Conservation (phyloP, 164 flowering plant genomes). For the Paratinospora sagittata region DNA sequence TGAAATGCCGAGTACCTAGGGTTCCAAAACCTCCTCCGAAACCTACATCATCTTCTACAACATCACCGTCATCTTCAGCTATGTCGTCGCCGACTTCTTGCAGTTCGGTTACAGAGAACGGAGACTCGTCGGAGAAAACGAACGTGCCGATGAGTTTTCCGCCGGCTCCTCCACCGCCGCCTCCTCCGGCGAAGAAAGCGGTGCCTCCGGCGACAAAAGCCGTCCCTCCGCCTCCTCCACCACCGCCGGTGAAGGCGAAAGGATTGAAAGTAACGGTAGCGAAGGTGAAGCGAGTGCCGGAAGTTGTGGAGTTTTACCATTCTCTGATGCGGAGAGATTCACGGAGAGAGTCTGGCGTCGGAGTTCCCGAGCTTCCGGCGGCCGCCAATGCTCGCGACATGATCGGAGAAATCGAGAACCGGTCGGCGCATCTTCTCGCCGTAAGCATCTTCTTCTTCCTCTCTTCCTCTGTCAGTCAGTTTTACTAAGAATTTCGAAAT, state of each 20-base stretch:
- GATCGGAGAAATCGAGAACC: slow-evolving; percentile 98
- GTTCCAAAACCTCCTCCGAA: slow-evolving; percentile 74
- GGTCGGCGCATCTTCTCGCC: slow-evolving; percentile 80
- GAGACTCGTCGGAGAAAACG: not conserved
- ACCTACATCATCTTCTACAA: slow-evolving; percentile 27
- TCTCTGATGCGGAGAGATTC: slow-evolving; percentile 86
- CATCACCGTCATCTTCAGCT: slow-evolving; percentile 18
- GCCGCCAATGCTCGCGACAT: slow-evolving; percentile 69
- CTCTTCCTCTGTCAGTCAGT: not conserved
- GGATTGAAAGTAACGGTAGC: slow-evolving; percentile 26
- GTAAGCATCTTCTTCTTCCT: slow-evolving; percentile 38
- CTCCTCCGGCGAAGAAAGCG: slow-evolving; percentile 10
- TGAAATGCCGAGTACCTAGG: slow-evolving; percentile 46
- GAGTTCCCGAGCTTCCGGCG: slow-evolving; percentile 35
- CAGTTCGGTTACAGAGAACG: slow-evolving; percentile 7
- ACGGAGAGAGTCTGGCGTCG: slow-evolving; percentile 48
- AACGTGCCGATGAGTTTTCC: not conserved
- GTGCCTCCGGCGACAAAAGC: no score
- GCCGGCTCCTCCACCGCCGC: not conserved
- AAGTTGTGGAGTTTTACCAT: slow-evolving; percentile 93
- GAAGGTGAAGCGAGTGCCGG: slow-evolving; percentile 85
- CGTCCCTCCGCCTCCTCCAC: slow-evolving; percentile 52
- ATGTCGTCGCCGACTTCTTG: slow-evolving; percentile 12
- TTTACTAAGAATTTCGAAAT: slow-evolving; percentile 16
- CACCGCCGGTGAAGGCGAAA: slow-evolving; percentile 52